Evolutionary conservation across 225 moss, liverwort and hornwort species (phyloP), one percentile per base, ranked within the genome.

Genomic region (Bryoerythrophyllum caledonicum): DNA sequence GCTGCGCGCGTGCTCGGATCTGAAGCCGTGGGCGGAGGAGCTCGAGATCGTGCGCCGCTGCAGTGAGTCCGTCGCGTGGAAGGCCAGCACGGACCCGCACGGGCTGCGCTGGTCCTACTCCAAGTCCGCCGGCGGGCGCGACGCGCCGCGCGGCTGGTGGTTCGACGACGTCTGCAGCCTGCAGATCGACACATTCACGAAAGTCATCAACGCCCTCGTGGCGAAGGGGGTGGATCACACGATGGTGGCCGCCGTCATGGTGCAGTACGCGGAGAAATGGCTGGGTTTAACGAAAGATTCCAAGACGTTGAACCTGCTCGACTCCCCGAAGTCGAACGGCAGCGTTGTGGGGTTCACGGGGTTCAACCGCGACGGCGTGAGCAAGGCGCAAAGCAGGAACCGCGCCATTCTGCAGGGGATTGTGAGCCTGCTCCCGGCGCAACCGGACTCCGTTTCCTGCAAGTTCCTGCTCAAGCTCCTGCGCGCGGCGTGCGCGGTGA

Each of bases 401-500:
- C 80, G 80, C 7, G 70, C 80, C 16, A 65, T 75, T 41, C n/a
- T 80, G 8, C 80, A 80, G 64, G 80, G 70, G 24, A 86, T 91
- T 20, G 93, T 91, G 11, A 87, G 84, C 69, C 76, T 93, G 40
- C 80, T 93, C 34, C 93, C 93, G 7, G 68, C 84, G 20, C 86
- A 91, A 37, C 68, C 80, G 25, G 81, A 93, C 60, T 82, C 93
- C 3, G 75, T 89, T 2, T 83, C 89, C 24, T 91, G 87, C 54
- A 89, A 84, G 8, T 91, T 91, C 46, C 72, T 93, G 15, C 84
- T 93, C 46, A 89, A 86, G 67, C 78, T 93, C 7, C 83, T 93
- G 23, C 74, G 89, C 16, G 83, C 81, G 1, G 89, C 93, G 1
- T 89, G 87, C 26, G 88, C 88, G 34, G 82, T 89, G 17, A 87